These are phyloP conservation scores for Xylaria nigripes DNA, from an alignment of 495 filamentous ascomycete genomes.

Conservation along the genomic window DNA sequence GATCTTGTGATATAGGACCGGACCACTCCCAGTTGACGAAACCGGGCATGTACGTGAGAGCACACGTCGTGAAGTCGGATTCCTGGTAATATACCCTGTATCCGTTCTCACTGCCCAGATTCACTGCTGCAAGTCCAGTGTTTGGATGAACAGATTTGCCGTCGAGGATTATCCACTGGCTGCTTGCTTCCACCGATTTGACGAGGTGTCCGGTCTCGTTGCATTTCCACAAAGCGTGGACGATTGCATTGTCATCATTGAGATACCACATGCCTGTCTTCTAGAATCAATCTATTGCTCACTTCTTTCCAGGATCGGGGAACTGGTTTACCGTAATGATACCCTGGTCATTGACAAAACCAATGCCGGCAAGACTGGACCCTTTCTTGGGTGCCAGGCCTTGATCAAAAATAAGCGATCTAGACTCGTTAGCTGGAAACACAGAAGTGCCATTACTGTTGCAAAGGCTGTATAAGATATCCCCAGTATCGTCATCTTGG, in stretches of 20 bases:
- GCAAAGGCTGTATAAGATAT: constrained; percentile 31
- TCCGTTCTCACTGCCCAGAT: constrained; percentile 23
- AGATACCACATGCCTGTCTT: constrained; percentile 30
- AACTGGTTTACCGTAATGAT: constrained; percentile 14
- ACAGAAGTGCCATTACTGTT: constrained; percentile 18
- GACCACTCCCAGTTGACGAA: background rate
- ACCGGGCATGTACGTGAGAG: background rate
- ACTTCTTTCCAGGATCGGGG: background rate
- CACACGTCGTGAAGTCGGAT: background rate
- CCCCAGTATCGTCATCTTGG: constrained; percentile 25
- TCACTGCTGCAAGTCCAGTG: constrained; percentile 23
- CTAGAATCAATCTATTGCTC: background rate
- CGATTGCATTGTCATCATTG: constrained; percentile 12
- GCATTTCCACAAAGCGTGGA: constrained; percentile 27
- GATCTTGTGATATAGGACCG: background rate
- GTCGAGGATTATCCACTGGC: constrained; percentile 6
- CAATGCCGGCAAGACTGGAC: constrained; percentile 30
- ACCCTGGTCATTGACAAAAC: constrained; percentile 20
- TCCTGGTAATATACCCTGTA: constrained; percentile 34
- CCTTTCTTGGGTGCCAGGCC: constrained; percentile 19
- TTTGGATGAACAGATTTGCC: constrained; percentile 12
- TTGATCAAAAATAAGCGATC: constrained; percentile 13
- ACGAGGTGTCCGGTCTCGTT: constrained; percentile 12
- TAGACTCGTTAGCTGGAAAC: constrained; percentile 23
- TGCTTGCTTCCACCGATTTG: background rate